Conservation (phyloP, 257 asterid genomes). For the Thymus mandschuricus region DNA sequence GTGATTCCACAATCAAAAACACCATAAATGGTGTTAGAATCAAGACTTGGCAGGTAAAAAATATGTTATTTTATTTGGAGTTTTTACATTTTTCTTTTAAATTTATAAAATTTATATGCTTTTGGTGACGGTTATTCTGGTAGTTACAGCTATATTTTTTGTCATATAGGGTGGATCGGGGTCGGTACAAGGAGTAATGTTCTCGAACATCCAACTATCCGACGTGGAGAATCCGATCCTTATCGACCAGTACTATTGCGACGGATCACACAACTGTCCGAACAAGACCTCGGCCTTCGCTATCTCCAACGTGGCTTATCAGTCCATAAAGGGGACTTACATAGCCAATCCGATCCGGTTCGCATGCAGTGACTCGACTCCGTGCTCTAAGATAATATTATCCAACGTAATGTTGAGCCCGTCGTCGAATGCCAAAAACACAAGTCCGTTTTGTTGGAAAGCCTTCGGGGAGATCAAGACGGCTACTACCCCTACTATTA, state of each 20-base stretch:
- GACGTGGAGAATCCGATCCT: conserved; percentile 49
- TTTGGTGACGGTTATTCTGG: too few relatives aligned
- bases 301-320: conserved; percentile 40
- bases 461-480: conserved; percentile 48
- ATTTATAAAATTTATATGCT: too few relatives aligned
- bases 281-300: conserved; percentile 53
- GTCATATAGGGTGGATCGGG: conserved; percentile 51
- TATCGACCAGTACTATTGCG: conserved; percentile 55
- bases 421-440: background rate
- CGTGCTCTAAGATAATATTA: conserved; percentile 46
- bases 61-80: too few relatives aligned
- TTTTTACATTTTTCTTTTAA: too few relatives aligned
- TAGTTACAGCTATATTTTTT: too few relatives aligned
- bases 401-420: conserved; percentile 34
- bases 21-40: conserved; percentile 50
- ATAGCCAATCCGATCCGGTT: conserved; percentile 36
- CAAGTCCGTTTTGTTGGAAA: conserved; percentile 45
- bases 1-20: conserved; percentile 39
- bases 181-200: conserved; percentile 42
- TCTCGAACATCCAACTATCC: conserved; percentile 43
- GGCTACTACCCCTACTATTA: conserved; percentile 39
- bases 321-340: conserved; percentile 53
- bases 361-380: conserved; percentile 48
- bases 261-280: conserved; percentile 35
- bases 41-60: conserved; percentile 59